These are phyloP conservation scores for Wickerhamiella parazyma DNA, from an alignment of 805 yeast species.

Conservation along the genomic window DNA sequence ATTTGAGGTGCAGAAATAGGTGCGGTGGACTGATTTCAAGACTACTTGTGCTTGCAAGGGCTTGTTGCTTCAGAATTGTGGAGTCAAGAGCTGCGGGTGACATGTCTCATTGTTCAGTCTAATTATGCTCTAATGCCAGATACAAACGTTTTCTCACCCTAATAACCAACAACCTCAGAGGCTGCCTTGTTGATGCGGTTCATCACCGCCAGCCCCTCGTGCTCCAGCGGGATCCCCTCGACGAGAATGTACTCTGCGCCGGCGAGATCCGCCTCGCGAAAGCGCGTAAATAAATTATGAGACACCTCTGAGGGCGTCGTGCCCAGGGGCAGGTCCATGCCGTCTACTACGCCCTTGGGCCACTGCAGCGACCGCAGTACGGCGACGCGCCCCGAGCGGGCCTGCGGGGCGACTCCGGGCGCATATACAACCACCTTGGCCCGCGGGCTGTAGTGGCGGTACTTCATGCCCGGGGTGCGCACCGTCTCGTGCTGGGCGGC, in stretches of 20 bases:
- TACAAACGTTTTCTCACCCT: no score
- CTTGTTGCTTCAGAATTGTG: no score
- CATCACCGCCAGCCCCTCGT: slow-evolving; percentile 91
- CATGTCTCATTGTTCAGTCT: no score
- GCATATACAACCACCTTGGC: slow-evolving; percentile 64
- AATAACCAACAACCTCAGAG: no score
- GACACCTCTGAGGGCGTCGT: slow-evolving; percentile 48
- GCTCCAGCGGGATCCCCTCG: slow-evolving; percentile 62
- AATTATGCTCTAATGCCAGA: no score
- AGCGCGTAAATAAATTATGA: slow-evolving; percentile 52
- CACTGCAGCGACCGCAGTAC: slow-evolving; percentile 6
- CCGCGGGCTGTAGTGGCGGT: slow-evolving; percentile 84
- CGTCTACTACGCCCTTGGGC: background rate
- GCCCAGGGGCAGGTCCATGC: slow-evolving; percentile 29
- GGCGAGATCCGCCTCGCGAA: slow-evolving; percentile 63
- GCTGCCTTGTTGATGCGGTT: slow-evolving; percentile 83
- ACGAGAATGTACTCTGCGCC: slow-evolving; percentile 63
- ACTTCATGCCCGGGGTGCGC: slow-evolving; percentile 96
- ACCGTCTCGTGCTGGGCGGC: slow-evolving; percentile 46
- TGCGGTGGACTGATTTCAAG: no score
- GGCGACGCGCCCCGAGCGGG: slow-evolving; percentile 9
- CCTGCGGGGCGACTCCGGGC: slow-evolving; percentile 28
- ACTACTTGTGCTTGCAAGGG: no score
- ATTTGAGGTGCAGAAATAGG: no score
- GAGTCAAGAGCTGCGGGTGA: no score